Evolutionary conservation across 805 yeast genomes (phyloP).

Genomic region (Lachancea waltii): DNA sequence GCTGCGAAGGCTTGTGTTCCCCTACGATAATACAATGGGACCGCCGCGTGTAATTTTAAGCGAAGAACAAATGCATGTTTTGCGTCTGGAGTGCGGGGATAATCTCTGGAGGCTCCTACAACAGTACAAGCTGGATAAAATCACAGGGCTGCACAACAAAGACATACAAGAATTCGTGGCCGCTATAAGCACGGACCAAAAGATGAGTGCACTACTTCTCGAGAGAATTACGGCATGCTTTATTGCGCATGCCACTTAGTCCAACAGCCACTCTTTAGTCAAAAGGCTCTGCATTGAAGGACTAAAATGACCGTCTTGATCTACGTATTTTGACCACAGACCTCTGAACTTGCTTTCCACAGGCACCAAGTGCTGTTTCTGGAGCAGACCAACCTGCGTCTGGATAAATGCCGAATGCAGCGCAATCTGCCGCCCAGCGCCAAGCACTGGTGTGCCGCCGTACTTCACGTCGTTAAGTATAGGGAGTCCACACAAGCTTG

Average conservation of each 20-base stretch:
- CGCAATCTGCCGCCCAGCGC: conserved; percentile 27
- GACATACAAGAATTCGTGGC: conserved; percentile 26
- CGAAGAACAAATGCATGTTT: conserved; percentile 29
- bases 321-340: conserved; percentile 27
- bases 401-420: conserved; percentile 35
- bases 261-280: conserved; percentile 16
- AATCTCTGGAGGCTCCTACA: conserved; percentile 22
- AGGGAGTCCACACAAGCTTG: conserved; percentile 21
- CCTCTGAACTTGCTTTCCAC: conserved; percentile 14
- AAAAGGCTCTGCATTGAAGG: conserved; percentile 18
- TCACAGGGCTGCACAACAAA: conserved; percentile 17
- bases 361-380: conserved; percentile 24
- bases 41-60: conserved; percentile 40
- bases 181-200: conserved; percentile 33
- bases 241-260: conserved; percentile 19
- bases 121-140: conserved; percentile 13
- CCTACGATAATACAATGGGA: conserved; percentile 45
- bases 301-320: conserved; percentile 23
- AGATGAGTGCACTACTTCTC: conserved; percentile 39
- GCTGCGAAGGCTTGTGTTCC: conserved; percentile 39
- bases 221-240: conserved; percentile 39
- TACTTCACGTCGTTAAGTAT: conserved; percentile 29
- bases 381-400: conserved; percentile 31
- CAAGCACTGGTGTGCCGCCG: conserved; percentile 15
- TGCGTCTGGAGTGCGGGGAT: conserved; percentile 18